A percentile compares a stretch with the other conserved stretches of the same genome.
These are phyloP conservation scores for Sisymbrium altissimum DNA, from an alignment of 345 rosid genomes.

Conservation along the genomic window DNA sequence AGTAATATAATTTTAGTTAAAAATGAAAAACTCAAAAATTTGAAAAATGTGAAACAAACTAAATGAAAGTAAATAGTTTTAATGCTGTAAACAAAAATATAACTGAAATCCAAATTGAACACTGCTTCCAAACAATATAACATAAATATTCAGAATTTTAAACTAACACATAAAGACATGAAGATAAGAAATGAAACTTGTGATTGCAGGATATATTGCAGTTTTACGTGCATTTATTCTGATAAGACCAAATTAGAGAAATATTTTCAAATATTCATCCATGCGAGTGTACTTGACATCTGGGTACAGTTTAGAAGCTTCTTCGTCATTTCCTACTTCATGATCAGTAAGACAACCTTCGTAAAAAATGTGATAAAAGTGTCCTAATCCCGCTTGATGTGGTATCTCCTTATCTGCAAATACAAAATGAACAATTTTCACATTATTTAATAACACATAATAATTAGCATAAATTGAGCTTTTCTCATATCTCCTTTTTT, in stretches of 20 bases:
- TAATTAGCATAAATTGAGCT: no score
- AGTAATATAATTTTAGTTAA: no score
- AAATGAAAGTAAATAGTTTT: no score
- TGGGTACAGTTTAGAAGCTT: constrained; percentile 72
- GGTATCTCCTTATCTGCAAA: constrained; percentile 14
- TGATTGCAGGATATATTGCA: neutral
- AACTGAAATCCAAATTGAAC: no score
- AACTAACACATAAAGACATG: neutral
- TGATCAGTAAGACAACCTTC: constrained; percentile 84
- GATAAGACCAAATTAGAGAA: neutral
- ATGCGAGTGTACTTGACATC: constrained; percentile 62
- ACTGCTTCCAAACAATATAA: no score
- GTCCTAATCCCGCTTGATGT: constrained; percentile 59
- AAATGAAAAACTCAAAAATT: no score
- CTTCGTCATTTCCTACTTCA: constrained; percentile 52
- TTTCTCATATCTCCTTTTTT: neutral
- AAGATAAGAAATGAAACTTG: neutral
- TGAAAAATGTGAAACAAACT: no score
- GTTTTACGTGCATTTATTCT: neutral
- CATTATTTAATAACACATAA: neutral
- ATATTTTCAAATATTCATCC: constrained; percentile 57
- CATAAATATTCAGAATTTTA: no score
- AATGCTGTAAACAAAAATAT: no score
- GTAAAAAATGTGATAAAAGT: constrained; percentile 71
- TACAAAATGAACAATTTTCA: neutral